Evolutionary conservation across 2,329 filamentous ascomycete genomes (phyloP), one percentile per base, ranked within the genome.

Genomic region (Cladorrhinum sp.): DNA sequence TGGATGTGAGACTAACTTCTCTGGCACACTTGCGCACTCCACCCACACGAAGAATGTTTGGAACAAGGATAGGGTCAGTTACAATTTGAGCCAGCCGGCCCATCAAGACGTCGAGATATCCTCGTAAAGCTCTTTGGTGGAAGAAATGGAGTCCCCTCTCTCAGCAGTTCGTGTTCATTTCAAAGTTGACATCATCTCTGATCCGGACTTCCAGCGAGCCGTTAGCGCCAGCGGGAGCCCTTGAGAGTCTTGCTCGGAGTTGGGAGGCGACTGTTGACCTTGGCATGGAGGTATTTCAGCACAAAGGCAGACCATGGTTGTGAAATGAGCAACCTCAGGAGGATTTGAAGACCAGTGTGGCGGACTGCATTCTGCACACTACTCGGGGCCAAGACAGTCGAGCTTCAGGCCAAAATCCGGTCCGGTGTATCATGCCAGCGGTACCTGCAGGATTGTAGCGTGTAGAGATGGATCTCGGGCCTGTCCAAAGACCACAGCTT

Each of bases 11-110:
- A 55, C 10, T 21, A n/a, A 46, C 24, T n/a, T 16, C 36, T 42
- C 36, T 20, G 42, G 42, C 24, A 48, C 54, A 33, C 54, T 57
- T 39, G 54, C 50, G 4, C 10, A 49, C 5, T 50, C 49, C 58
- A 63, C 62, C 56, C 58, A 54, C 53, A 48, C 59, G 56, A 48
- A 36, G 36, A 20, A 28, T 49, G 28, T 26, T 52, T 21, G 46
- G 48, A 24, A 28, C 54, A 53, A 9, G 42, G 26, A 26, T 21
- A 14, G 39, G 55, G 55, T 59, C 55, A 58, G 56, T 23, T 23
- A 14, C 30, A 3, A 2, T 12, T 30, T 16, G 39, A 24, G 10
- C 52, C 56, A 58, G 24, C 55, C 53, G 52, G 56, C 49, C 58
- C 51, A 58, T 57, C 51, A 54, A 3, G 16, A 48, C 6, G n/a